Conservation (phyloP, 768 basidiomycete species). For the Leccinum disarticulatum region DNA sequence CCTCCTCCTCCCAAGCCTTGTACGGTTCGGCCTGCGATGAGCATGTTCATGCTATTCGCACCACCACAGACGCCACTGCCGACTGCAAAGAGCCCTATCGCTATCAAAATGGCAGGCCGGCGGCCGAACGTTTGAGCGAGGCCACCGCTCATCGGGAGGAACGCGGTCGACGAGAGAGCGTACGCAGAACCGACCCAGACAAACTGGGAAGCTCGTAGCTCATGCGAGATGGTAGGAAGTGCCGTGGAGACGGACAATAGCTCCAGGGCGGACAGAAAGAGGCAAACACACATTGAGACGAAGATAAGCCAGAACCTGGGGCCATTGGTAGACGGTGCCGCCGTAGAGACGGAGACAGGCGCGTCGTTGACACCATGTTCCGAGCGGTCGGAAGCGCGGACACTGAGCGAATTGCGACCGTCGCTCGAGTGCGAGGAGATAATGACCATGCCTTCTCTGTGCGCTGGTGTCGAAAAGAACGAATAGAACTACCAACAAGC, state of each 20-base stretch:
- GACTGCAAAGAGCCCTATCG: conserved; percentile 30
- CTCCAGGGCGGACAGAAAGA: conserved; percentile 32
- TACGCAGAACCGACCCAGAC: conserved; percentile 41
- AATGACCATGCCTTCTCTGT: neutral
- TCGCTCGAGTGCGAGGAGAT: conserved; percentile 3
- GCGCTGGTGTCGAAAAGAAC: neutral
- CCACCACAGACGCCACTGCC: conserved; percentile 39
- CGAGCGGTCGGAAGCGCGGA: neutral
- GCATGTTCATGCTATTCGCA: conserved; percentile 19
- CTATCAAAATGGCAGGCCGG: conserved; percentile 23
- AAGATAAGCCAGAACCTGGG: conserved; percentile 31
- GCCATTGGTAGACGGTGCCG: conserved; percentile 7
- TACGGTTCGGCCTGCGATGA: conserved; percentile 27
- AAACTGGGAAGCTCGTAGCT: conserved; percentile 29
- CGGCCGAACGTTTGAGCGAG: conserved; percentile 34
- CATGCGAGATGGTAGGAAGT: conserved; percentile 35
- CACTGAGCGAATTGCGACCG: neutral
- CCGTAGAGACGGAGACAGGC: neutral
- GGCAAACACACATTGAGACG: conserved; percentile 23
- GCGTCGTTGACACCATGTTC: neutral
- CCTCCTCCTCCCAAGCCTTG: conserved; percentile 40
- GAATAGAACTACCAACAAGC: neutral
- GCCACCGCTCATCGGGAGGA: conserved; percentile 38
- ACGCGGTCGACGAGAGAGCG: conserved; percentile 36
- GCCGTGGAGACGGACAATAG: conserved; percentile 30